These are phyloP conservation scores for Hypoxylon rickii DNA, from an alignment of 495 filamentous ascomycete species.

Conservation along the genomic window DNA sequence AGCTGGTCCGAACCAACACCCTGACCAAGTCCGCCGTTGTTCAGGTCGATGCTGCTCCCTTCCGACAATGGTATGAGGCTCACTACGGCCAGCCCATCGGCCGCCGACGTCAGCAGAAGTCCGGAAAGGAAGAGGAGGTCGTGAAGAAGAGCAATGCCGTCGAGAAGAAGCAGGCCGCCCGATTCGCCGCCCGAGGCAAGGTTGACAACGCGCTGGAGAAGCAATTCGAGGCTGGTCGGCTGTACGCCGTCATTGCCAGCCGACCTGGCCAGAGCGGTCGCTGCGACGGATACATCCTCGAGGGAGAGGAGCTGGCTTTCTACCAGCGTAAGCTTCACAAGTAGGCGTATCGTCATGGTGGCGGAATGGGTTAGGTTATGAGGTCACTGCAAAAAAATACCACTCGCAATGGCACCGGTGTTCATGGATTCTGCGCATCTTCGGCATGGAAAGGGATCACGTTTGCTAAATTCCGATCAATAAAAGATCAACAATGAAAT, in stretches of 20 bases:
- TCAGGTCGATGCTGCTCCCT: conserved; percentile 97
- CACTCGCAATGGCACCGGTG: conserved; percentile 41
- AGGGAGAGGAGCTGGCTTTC: conserved; percentile 99
- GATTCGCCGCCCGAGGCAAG: conserved; percentile 82
- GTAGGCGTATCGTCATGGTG: conserved; percentile 58
- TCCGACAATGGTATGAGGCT: conserved; percentile 99
- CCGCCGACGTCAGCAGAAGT: conserved; percentile 85
- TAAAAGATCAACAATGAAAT: conserved; percentile 39
- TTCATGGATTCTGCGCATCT: conserved; percentile 44
- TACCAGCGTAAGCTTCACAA: conserved; percentile 98
- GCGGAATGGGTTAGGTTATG: conserved; percentile 19
- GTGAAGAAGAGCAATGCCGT: conserved; percentile 89
- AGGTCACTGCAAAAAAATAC: conserved; percentile 34
- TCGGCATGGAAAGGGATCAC: conserved; percentile 41
- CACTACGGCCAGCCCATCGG: conserved; percentile 93
- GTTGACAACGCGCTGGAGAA: conserved; percentile 89
- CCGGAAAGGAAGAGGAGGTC: conserved; percentile 64
- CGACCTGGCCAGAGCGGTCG: conserved; percentile 96
- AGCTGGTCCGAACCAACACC: conserved; percentile 99
- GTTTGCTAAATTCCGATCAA: conserved; percentile 41
- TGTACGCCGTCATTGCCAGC: conserved; percentile 89
- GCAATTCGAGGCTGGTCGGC: conserved; percentile 98
- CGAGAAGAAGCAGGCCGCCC: conserved; percentile 91
- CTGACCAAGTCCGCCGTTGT: conserved; percentile 98
- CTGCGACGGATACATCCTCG: conserved; percentile 94